Conservation (phyloP, 306 rosid genomes). For the Acacia melanoxylon region DNA sequence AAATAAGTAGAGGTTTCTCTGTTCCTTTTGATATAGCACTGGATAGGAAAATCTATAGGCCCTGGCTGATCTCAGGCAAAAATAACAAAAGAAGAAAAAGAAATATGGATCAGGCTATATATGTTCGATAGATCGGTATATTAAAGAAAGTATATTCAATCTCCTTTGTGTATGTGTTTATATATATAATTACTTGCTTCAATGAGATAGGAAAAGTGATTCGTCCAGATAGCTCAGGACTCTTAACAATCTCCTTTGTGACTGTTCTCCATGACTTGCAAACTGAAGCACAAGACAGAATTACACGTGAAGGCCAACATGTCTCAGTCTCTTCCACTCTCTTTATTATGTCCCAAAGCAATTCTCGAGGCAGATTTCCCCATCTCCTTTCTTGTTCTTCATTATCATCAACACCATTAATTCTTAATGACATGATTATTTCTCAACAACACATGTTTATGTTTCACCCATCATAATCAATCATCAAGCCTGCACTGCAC, state of each 20-base stretch:
- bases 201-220: constrained; percentile 87
- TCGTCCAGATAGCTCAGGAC: constrained; percentile 85
- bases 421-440: constrained; percentile 57
- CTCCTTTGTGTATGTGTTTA: neutral
- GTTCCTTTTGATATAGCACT: constrained; percentile 80
- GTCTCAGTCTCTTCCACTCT: constrained; percentile 84
- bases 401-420: constrained; percentile 59
- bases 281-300: constrained; percentile 76
- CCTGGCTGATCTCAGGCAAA: constrained; percentile 64
- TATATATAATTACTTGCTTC: constrained; percentile 63
- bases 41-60: constrained; percentile 74
- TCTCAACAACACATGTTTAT: constrained; percentile 12
- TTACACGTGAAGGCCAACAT: constrained; percentile 74
- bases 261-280: constrained; percentile 81
- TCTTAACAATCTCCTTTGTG: constrained; percentile 67
- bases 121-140: too few species aligned
- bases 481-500: constrained; percentile 31
- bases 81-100: neutral
- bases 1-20: constrained; percentile 69
- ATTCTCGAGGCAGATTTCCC: constrained; percentile 74
- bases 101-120: neutral
- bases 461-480: constrained; percentile 35
- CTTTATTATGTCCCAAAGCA: constrained; percentile 75
- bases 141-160: neutral
- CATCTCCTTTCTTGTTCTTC: constrained; percentile 63